A percentile compares a stretch with the other conserved stretches of the same genome.
phyloP scores from a whole-genome alignment of 495 filamentous ascomycete genomes.

The Penicillium antarcticum region DNA sequence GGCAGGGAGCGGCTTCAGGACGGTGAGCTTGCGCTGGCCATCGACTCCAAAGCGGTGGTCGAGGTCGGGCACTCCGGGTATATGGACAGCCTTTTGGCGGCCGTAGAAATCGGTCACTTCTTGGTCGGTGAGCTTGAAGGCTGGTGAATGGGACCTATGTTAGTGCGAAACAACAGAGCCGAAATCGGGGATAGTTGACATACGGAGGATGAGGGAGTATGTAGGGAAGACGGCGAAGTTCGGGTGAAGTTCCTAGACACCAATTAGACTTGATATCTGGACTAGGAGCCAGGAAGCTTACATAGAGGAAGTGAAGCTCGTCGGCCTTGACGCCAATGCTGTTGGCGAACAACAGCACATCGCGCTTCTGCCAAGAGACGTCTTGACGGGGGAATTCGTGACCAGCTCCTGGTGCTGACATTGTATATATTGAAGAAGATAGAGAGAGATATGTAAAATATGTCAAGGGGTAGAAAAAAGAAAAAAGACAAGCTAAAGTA shows the following conservation, averaged over 20 bases:
- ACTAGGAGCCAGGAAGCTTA: slow-evolving; percentile 32
- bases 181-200: slow-evolving; percentile 11
- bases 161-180: not conserved
- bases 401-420: slow-evolving; percentile 66
- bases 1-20: slow-evolving; percentile 73
- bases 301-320: slow-evolving; percentile 88
- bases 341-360: slow-evolving; percentile 81
- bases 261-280: not conserved
- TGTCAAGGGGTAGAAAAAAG: not conserved
- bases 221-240: slow-evolving; percentile 83
- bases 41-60: slow-evolving; percentile 75
- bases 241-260: slow-evolving; percentile 70
- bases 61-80: slow-evolving; percentile 75
- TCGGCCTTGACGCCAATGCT: slow-evolving; percentile 81
- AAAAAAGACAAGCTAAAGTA: slow-evolving; percentile 16
- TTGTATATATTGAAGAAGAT: slow-evolving; percentile 10
- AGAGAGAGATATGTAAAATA: not conserved
- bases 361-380: slow-evolving; percentile 83
- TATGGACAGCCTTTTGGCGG: slow-evolving; percentile 50
- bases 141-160: slow-evolving; percentile 28
- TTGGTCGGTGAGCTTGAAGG: slow-evolving; percentile 74
- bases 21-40: slow-evolving; percentile 76
- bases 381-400: slow-evolving; percentile 70
- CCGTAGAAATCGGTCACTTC: slow-evolving; percentile 89
- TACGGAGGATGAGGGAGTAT: slow-evolving; percentile 79